These are phyloP conservation scores for Verticillium zaregamsianum DNA, from an alignment of 2,329 filamentous ascomycete genomes.

Conservation along the genomic window DNA sequence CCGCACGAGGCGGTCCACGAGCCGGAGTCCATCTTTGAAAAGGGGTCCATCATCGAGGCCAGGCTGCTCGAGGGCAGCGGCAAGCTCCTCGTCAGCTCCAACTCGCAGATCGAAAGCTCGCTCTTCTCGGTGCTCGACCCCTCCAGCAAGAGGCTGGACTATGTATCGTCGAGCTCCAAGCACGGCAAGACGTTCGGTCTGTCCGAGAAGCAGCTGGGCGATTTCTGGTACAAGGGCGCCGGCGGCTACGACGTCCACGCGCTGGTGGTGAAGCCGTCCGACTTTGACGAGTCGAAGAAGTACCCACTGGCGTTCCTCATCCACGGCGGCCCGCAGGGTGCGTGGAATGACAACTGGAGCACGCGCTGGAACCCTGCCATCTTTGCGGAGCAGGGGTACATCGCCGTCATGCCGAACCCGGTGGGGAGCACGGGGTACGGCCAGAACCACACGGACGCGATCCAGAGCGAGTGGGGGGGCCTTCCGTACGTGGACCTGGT, in stretches of 20 bases:
- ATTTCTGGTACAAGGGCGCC: constrained; percentile 64
- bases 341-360: constrained; percentile 73
- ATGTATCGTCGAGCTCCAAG: constrained; percentile 62
- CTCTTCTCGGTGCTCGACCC: constrained; percentile 59
- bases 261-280: constrained; percentile 61
- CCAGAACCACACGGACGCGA: constrained; percentile 71
- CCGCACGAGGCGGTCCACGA: constrained; percentile 42
- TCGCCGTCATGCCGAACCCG: constrained; percentile 77
- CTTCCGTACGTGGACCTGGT: constrained; percentile 80
- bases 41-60: constrained; percentile 52
- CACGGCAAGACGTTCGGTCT: constrained; percentile 65
- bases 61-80: constrained; percentile 43
- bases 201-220: constrained; percentile 56
- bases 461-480: constrained; percentile 79
- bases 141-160: constrained; percentile 24
- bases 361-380: constrained; percentile 83
- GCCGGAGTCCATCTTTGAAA: constrained; percentile 44
- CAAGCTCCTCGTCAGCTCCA: constrained; percentile 60
- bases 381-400: constrained; percentile 83
- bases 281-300: constrained; percentile 65
- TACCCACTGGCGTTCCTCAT: constrained; percentile 79
- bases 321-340: constrained; percentile 77
- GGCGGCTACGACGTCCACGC: constrained; percentile 65
- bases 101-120: constrained; percentile 68
- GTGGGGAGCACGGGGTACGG: constrained; percentile 83